phyloP scores from a whole-genome alignment of 2,329 filamentous ascomycete genomes.

The Magnaporthiopsis rhizophila region DNA sequence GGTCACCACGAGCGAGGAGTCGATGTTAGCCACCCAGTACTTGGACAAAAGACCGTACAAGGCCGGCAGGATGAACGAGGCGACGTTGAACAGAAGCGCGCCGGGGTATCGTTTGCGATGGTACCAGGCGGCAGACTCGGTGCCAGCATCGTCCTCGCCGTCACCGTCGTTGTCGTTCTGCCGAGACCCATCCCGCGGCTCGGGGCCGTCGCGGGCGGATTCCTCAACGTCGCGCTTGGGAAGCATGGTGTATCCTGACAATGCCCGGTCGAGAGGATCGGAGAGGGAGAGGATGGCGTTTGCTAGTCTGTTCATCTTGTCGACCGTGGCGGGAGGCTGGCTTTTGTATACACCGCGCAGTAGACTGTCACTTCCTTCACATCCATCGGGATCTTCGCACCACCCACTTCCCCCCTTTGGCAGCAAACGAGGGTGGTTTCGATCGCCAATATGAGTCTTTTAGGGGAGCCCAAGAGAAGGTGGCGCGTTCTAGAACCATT shows the following conservation, averaged over 20 bases:
- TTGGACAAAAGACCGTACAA: slow-evolving; percentile 61
- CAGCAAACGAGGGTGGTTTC: not conserved
- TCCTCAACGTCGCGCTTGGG: not conserved
- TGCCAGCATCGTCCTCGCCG: not conserved
- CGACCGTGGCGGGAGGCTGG: too few relatives aligned
- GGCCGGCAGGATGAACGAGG: slow-evolving; percentile 56
- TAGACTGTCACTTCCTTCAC: not conserved
- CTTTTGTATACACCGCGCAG: not conserved
- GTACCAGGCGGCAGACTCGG: not conserved
- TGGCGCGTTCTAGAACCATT: not conserved
- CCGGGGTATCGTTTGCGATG: slow-evolving; percentile 37
- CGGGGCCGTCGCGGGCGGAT: not conserved
- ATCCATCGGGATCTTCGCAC: not conserved
- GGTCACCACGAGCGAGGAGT: slow-evolving; percentile 52
- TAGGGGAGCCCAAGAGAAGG: not conserved
- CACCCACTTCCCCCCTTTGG: not conserved
- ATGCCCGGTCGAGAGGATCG: too few relatives aligned
- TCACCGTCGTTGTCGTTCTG: not conserved
- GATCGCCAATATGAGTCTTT: not conserved
- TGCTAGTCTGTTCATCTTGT: not conserved
- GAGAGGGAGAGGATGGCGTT: not conserved
- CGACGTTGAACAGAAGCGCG: slow-evolving; percentile 54
- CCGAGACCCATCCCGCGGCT: not conserved
- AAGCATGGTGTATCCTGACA: slow-evolving; percentile 1
- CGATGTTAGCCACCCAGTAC: slow-evolving; percentile 63